phyloP scores from a whole-genome alignment of 331 rosid genomes.

The Malus hybrid region DNA sequence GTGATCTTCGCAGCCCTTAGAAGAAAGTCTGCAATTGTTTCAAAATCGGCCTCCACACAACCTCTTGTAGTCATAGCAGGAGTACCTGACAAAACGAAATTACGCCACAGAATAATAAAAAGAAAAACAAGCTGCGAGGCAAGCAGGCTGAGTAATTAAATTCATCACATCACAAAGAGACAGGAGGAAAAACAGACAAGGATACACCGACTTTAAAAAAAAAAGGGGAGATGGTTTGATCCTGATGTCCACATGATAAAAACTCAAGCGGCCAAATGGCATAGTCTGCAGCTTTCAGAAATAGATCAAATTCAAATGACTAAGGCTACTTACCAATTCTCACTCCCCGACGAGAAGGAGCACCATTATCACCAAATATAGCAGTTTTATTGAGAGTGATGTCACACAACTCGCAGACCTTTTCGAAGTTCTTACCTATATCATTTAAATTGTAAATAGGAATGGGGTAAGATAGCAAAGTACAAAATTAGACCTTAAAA shows the following conservation, averaged over 20 bases:
- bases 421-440: conserved; percentile 74
- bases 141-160: neutral
- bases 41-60: conserved; percentile 83
- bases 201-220: neutral
- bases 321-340: conserved; percentile 54
- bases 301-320: neutral
- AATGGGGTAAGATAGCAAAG: neutral
- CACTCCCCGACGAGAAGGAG: conserved; percentile 75
- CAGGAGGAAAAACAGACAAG: conserved; percentile 11
- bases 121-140: neutral
- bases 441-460: neutral
- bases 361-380: conserved; percentile 75
- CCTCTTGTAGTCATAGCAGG: conserved; percentile 99
- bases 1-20: conserved; percentile 74
- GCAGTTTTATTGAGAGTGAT: conserved; percentile 87
- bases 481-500: neutral
- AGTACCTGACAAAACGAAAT: conserved; percentile 41
- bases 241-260: neutral
- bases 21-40: conserved; percentile 73
- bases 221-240: neutral
- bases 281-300: neutral
- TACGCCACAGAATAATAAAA: neutral
- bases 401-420: conserved; percentile 81
- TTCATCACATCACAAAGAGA: neutral
- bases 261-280: neutral